These are phyloP conservation scores for Rhododendron ovatum DNA, from an alignment of 148 eudicot genomes.

Conservation along the genomic window DNA sequence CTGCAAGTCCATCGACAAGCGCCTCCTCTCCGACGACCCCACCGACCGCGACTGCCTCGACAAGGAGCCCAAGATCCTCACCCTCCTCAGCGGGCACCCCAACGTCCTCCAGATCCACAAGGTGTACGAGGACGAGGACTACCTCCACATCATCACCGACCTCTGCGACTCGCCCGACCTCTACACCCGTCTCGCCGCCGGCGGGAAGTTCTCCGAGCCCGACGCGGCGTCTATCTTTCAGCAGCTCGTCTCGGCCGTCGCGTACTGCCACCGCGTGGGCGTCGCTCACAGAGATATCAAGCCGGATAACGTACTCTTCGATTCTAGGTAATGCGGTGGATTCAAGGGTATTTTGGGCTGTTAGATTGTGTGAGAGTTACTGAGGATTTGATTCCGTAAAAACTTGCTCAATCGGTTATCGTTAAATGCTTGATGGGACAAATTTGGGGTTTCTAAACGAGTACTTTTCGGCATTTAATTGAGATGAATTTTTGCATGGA, in stretches of 20 bases:
- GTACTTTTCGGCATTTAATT: neutral
- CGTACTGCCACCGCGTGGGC: slow-evolving; percentile 62
- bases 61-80: slow-evolving; percentile 42
- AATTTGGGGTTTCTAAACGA: no score
- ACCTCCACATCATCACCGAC: slow-evolving; percentile 35
- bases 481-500: neutral
- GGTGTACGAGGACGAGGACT: slow-evolving; percentile 39
- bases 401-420: no score
- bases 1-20: slow-evolving; percentile 65
- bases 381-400: no score
- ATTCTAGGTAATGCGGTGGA: slow-evolving; percentile 15
- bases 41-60: slow-evolving; percentile 51
- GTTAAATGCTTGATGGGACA: no score
- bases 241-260: slow-evolving; percentile 47
- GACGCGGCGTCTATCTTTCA: slow-evolving; percentile 43
- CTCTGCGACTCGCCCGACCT: slow-evolving; percentile 38
- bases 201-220: slow-evolving; percentile 36
- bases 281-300: slow-evolving; percentile 78
- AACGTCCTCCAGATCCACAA: slow-evolving; percentile 26
- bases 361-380: no score
- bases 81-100: slow-evolving; percentile 25
- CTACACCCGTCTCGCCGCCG: slow-evolving; percentile 22
- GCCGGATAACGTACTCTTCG: slow-evolving; percentile 79
- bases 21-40: slow-evolving; percentile 37
- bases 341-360: no score